Percentiles rank a stretch among this genome's conserved stretches.
Conservation (phyloP, 192 early-diverging fungal genomes). For the Coemansia sp. region DNA sequence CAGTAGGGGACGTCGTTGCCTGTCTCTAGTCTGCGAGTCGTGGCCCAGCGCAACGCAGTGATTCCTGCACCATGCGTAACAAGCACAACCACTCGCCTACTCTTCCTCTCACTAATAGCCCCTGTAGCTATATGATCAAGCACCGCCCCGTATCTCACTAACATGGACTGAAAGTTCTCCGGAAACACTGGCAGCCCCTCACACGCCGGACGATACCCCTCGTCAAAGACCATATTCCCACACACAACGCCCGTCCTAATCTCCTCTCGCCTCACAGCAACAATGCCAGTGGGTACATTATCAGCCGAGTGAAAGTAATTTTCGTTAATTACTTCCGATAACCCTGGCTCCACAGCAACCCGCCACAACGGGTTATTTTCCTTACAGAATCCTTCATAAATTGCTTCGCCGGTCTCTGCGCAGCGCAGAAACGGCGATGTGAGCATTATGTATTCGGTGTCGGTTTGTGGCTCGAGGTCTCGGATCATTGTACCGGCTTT, state of each 20-base stretch:
- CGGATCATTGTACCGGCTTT: slow-evolving; percentile 36
- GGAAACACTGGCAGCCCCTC: slow-evolving; percentile 35
- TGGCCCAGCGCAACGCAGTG: slow-evolving; percentile 46
- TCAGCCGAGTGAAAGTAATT: slow-evolving; percentile 26
- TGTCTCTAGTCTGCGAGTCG: slow-evolving; percentile 21
- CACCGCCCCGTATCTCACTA: slow-evolving; percentile 44
- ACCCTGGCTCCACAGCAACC: slow-evolving; percentile 44
- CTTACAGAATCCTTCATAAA: slow-evolving; percentile 28
- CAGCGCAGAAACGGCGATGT: slow-evolving; percentile 55
- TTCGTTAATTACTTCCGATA: slow-evolving; percentile 52
- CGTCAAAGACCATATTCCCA: slow-evolving; percentile 21
- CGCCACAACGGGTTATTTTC: slow-evolving; percentile 6
- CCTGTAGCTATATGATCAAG: slow-evolving; percentile 21
- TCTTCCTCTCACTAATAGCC: slow-evolving; percentile 9
- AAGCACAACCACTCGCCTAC: slow-evolving; percentile 22
- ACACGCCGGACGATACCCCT: slow-evolving; percentile 6
- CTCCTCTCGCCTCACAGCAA: slow-evolving; percentile 12
- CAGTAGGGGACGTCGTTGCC: slow-evolving; percentile 42
- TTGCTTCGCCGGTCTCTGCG: slow-evolving; percentile 36
- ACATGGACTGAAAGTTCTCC: slow-evolving; percentile 49
- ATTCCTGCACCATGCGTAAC: slow-evolving; percentile 55
- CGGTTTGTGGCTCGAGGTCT: slow-evolving; percentile 23
- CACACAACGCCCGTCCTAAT: slow-evolving; percentile 10
- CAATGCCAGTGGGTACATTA: slow-evolving; percentile 37
- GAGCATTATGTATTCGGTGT: slow-evolving; percentile 27